Evolutionary conservation across 305 asterid species (phyloP).

Genomic region (Plantago coronopus): DNA sequence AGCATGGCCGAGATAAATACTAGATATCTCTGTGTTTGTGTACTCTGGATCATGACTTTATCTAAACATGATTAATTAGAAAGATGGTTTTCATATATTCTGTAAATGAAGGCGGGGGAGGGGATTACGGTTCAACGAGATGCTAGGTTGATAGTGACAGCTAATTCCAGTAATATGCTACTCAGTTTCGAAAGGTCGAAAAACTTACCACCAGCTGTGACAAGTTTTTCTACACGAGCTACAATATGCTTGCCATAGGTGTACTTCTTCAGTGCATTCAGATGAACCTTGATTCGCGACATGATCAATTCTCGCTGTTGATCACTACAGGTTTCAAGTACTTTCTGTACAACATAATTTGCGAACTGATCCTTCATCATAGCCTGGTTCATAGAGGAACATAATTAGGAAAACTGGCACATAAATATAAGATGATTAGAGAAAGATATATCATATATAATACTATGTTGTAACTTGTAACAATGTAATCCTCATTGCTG

Average conservation of each 20-base stretch:
- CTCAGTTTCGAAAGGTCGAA: not conserved
- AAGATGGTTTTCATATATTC: too few relatives aligned
- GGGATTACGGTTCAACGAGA: too few relatives aligned
- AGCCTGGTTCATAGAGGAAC: slow-evolving; percentile 39
- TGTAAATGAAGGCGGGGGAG: too few relatives aligned
- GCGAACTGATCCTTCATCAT: slow-evolving; percentile 77
- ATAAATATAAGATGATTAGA: too few relatives aligned
- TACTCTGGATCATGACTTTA: too few relatives aligned
- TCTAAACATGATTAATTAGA: too few relatives aligned
- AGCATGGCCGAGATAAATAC: too few relatives aligned
- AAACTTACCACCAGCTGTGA: slow-evolving; percentile 56
- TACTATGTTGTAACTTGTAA: too few relatives aligned
- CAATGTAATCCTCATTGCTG: too few relatives aligned
- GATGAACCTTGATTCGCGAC: slow-evolving; percentile 56
- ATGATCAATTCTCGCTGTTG: slow-evolving; percentile 59
- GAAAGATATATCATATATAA: too few relatives aligned
- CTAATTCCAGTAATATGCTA: not conserved
- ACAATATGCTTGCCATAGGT: slow-evolving; percentile 68
- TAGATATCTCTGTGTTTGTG: too few relatives aligned
- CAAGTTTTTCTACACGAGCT: slow-evolving; percentile 68
- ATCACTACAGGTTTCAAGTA: slow-evolving; percentile 67
- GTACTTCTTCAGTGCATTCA: slow-evolving; percentile 64
- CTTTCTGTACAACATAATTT: slow-evolving; percentile 64
- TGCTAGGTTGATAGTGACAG: not conserved
- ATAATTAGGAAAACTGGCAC: not conserved